Base-by-base conservation (phyloP, 73 alveolate genomes). In the Symbiodinium natans region DNA sequence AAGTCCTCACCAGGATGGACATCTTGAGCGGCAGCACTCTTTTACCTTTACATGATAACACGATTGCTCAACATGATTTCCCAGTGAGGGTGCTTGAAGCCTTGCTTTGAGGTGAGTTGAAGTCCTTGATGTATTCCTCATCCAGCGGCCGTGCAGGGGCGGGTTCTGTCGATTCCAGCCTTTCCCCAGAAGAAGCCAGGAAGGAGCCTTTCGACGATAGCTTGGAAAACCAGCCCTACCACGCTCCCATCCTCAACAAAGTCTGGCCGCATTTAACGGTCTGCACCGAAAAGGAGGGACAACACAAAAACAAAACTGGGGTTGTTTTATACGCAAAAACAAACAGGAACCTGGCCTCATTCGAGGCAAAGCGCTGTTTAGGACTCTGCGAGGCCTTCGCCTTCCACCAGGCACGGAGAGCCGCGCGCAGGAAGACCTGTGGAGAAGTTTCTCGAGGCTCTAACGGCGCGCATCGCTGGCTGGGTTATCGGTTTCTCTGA, bases 191-290 rank as follows among this genome's bases (percentile, higher is more conserved):
- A 80, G 63, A 34, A 80, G 59, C 59, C 59, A 39, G 88, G 88
- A 39, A 80, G 88, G 88, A 36, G 34, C 89, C 89, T 82, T 82
- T 82, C 63, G 29, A 4, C 29, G 3, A 82, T 29, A 40, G 89
- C 89, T 82, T 82, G 89, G 40, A 82, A 59, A 10, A 9, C 89
- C 89, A 82, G 89, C 89, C 36, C 89, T 10, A 75, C 86, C 52
- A 75, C 29, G 46, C 86, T 75, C 52, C 86, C 86, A 48, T 34
- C 11, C 86, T 75, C 86, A 75, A 75, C 86, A 75, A 75, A 27
- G 86, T 75, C 86, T n/a, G n/a, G n/a, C n/a, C n/a, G n/a, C n/a
- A n/a, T n/a, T n/a, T n/a, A n/a, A n/a, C n/a, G n/a, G n/a, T n/a
- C n/a, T n/a, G n/a, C n/a, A n/a, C n/a, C n/a, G n/a, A n/a, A n/a